Base-by-base conservation (phyloP, 2,329 filamentous ascomycete genomes). In the Proliferodiscus dingleyae region DNA sequence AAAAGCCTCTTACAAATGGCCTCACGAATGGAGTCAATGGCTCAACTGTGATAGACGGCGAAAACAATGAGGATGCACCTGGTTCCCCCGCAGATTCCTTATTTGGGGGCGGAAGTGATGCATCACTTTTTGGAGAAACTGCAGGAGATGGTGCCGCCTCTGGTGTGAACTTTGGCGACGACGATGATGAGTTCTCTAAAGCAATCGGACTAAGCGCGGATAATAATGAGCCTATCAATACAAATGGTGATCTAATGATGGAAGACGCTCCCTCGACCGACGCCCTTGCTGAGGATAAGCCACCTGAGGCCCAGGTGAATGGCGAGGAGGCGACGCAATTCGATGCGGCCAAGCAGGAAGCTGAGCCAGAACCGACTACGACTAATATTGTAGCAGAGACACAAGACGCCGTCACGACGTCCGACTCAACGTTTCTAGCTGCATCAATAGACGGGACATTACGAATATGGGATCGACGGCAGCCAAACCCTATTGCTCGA, bases 401-500 rank as follows among this genome's bases (percentile, higher is more conserved):
- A 28, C 67, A 71, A 51, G 78, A 81, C 51, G 68, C 72, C 0
- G 72, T 74, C 1, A 78, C 80, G 55, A 78, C 78, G 21, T 88
- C 80, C 0, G 81, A 89, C 51, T 85, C 80, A 4, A 90, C 85
- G 0, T 98, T 98, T 64, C 74, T 98, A 41, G 87, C 90, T 21
- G 87, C 93, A 2, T 86, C 88, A 2, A 88, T 91, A 7, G 86
- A 97, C 67, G 90, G 91, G 43, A 83, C 83, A 0, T 73, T 98
- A 36, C 84, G 89, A n/a, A 81, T 98, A 54, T 98, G 93, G 91
- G 95, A 98, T 61, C 74, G 84, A 3, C 81, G 93, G 16, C 79
- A 86, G 52, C 78, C 78, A 1, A 77, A 84, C 28, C 85, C 91
- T 0, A 75, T 95, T 2, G 89, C 93, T 2, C 81, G 83, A 22